Evolutionary conservation across 192 early-diverging fungal species (phyloP).

Genomic region (Coemansia reversa): DNA sequence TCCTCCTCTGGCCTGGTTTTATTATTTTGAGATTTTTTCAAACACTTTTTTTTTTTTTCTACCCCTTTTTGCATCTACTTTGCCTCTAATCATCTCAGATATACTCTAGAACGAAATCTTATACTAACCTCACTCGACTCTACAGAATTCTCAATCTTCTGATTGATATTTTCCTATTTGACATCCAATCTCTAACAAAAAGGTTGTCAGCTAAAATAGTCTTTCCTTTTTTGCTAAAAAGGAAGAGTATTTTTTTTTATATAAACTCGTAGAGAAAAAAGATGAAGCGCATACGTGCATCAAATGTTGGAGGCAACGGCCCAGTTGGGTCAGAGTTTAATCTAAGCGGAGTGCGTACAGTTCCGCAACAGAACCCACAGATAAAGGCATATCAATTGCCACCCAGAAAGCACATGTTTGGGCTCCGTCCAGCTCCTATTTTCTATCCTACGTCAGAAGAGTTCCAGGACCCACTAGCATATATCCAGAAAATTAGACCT

Average conservation of each 20-base stretch:
- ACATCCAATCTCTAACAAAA: not conserved
- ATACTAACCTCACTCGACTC: not conserved
- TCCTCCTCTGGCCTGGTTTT: not conserved
- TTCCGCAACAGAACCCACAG: constrained; percentile 30
- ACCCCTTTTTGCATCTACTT: not conserved
- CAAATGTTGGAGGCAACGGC: constrained; percentile 18
- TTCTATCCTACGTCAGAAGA: constrained; percentile 81
- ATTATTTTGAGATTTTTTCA: not conserved
- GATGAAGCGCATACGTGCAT: constrained; percentile 48
- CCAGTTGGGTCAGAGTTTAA: constrained; percentile 24
- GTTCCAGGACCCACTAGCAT: constrained; percentile 80
- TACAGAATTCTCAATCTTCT: not conserved
- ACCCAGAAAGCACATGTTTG: constrained; percentile 62
- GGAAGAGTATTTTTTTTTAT: not conserved
- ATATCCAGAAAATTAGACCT: constrained; percentile 77
- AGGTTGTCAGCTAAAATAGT: not conserved
- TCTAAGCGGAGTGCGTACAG: constrained; percentile 28
- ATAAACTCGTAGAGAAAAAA: not conserved
- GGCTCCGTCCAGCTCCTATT: constrained; percentile 69
- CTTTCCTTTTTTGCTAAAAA: not conserved
- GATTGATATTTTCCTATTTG: not conserved
- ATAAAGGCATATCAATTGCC: constrained; percentile 22
- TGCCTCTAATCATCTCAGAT: constrained; percentile 1
- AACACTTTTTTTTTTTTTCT: constrained; percentile 6
- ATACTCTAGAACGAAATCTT: not conserved